Conservation (phyloP, 2,329 filamentous ascomycete species). For the Salinomyces thailandicus region DNA sequence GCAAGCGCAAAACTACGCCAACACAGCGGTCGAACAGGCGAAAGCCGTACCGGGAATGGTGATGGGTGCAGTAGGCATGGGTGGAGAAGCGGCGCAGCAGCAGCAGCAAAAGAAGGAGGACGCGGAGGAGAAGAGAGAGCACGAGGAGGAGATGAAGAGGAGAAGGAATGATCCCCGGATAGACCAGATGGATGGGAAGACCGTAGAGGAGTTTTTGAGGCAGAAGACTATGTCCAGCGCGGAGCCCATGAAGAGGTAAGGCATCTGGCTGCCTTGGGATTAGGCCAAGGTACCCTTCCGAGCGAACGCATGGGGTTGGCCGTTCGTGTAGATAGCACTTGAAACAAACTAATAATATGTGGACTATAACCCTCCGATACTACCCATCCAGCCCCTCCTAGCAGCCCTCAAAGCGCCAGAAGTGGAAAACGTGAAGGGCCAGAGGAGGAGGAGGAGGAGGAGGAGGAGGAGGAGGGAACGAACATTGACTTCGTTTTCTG, state of each 20-base stretch:
- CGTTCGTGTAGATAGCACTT: no score
- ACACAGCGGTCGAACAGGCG: constrained; percentile 17
- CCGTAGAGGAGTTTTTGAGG: constrained; percentile 29
- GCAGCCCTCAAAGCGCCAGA: no score
- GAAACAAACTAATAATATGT: no score
- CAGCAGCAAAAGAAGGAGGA: constrained; percentile 16
- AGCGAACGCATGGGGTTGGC: no score
- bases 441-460: no score
- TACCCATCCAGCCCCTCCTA: no score
- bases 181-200: constrained; percentile 20
- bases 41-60: constrained; percentile 25
- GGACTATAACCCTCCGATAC: no score
- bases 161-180: constrained; percentile 12
- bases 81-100: constrained; percentile 18
- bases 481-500: no score
- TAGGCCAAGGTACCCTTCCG: no score
- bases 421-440: no score
- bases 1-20: constrained; percentile 33
- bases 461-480: no score
- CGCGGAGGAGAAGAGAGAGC: constrained; percentile 16
- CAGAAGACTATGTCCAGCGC: constrained; percentile 14
- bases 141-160: not conserved
- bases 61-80: constrained; percentile 24
- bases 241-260: constrained; percentile 1
- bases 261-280: not conserved